Evolutionary conservation across 805 yeast genomes (phyloP).

Genomic region (Teunomyces atbi): DNA sequence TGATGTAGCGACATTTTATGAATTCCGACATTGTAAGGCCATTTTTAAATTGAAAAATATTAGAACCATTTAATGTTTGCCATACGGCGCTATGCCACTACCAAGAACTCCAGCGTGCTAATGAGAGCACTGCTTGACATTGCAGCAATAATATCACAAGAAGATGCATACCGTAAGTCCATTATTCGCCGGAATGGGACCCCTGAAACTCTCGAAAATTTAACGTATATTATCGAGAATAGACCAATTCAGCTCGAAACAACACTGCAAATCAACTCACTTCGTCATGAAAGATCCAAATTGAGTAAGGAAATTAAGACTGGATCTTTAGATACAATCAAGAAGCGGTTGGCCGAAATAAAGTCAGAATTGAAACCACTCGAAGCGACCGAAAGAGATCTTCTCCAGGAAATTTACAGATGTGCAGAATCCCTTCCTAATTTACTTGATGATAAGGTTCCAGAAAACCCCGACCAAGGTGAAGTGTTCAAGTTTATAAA

Average conservation of each 20-base stretch:
- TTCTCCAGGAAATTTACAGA: conserved; percentile 36
- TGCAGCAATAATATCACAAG: conserved; percentile 18
- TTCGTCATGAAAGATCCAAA: conserved; percentile 27
- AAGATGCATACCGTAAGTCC: conserved; percentile 23
- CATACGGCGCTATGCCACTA: conserved; percentile 6
- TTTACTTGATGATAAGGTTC: conserved; percentile 49
- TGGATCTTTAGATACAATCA: conserved; percentile 9
- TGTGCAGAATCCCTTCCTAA: conserved; percentile 63
- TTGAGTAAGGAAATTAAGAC: conserved; percentile 24
- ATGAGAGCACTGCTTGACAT: conserved; percentile 26
- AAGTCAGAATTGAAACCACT: conserved; percentile 26
- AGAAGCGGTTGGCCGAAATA: conserved; percentile 19
- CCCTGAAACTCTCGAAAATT: conserved; percentile 12
- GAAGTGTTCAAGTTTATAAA: conserved; percentile 54
- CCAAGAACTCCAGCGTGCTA: conserved; percentile 13
- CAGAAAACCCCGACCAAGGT: conserved; percentile 37
- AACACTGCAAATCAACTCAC: conserved; percentile 19
- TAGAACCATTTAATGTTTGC: neutral
- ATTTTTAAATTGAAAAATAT: neutral
- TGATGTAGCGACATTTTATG: neutral
- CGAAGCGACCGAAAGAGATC: conserved; percentile 19
- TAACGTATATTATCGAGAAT: conserved; percentile 26
- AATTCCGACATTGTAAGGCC: neutral
- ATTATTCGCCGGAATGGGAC: conserved; percentile 27
- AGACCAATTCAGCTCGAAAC: conserved; percentile 24